These are phyloP conservation scores for Lactarius hengduanensis DNA, from an alignment of 768 basidiomycete genomes.

Conservation along the genomic window DNA sequence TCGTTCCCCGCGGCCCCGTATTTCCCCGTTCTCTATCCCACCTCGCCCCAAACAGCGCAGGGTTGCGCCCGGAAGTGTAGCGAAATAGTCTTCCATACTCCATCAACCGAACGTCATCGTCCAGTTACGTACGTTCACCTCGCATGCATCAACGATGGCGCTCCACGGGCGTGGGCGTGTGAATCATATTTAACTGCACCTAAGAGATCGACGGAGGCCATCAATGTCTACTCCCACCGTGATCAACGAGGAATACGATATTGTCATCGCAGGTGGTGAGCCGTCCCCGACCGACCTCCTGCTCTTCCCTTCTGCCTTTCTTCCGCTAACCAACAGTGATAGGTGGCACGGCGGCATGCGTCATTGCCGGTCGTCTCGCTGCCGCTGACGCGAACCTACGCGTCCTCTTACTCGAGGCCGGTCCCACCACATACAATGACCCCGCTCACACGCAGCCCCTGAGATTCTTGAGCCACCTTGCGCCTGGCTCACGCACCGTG, in stretches of 20 bases:
- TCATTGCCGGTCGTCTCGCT: conserved; percentile 53
- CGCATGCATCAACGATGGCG: no score
- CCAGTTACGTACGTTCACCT: no score
- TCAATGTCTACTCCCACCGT: conserved; percentile 5
- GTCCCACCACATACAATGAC: conserved; percentile 48
- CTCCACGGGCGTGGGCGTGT: no score
- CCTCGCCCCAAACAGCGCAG: no score
- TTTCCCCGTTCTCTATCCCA: no score
- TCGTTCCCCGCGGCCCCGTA: no score
- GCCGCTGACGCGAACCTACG: conserved; percentile 52
- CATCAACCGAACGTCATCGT: no score
- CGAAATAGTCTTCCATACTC: no score
- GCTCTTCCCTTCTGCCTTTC: not conserved
- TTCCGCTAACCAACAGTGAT: not conserved
- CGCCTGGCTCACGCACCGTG: conserved; percentile 41
- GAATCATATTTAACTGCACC: not conserved
- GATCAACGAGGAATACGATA: conserved; percentile 39
- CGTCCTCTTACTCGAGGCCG: conserved; percentile 61
- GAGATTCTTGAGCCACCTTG: conserved; percentile 46
- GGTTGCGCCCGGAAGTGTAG: no score
- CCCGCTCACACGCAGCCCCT: conserved; percentile 54
- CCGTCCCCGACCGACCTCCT: not conserved
- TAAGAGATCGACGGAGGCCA: not conserved
- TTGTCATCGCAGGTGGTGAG: conserved; percentile 61
- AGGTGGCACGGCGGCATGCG: conserved; percentile 54